phyloP scores from a whole-genome alignment of 2,329 filamentous ascomycete species.

The Microascus cirrosus region DNA sequence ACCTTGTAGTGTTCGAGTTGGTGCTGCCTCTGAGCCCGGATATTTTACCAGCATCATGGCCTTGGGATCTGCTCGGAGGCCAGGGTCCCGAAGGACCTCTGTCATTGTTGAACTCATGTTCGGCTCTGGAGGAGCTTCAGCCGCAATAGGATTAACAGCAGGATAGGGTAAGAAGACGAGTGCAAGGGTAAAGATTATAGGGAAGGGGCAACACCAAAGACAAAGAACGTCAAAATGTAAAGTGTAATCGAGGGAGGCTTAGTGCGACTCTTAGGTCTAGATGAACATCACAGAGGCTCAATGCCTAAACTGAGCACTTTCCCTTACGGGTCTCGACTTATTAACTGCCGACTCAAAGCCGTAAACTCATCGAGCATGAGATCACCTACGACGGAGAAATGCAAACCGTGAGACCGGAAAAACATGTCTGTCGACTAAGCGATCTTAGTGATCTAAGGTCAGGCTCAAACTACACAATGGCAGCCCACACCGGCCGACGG shows the following conservation, averaged over 20 bases:
- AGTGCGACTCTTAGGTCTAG: background rate
- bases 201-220: background rate
- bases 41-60: background rate
- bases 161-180: background rate
- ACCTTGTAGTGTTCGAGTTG: background rate
- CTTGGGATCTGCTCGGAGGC: background rate
- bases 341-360: background rate
- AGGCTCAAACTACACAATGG: background rate
- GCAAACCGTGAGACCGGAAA: background rate
- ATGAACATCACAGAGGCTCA: background rate
- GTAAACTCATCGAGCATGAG: background rate
- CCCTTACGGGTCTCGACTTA: background rate
- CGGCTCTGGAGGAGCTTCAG: background rate
- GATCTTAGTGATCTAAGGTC: background rate
- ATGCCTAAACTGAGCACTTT: background rate
- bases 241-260: background rate
- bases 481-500: background rate
- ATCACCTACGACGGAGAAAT: background rate
- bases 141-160: background rate
- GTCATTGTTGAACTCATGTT: background rate
- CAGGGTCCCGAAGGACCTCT: background rate
- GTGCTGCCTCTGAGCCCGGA: background rate
- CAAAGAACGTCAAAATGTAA: background rate
- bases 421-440: background rate
- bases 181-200: background rate